phyloP scores from a whole-genome alignment of 208 protist species.

The Strigomonas culicis region DNA sequence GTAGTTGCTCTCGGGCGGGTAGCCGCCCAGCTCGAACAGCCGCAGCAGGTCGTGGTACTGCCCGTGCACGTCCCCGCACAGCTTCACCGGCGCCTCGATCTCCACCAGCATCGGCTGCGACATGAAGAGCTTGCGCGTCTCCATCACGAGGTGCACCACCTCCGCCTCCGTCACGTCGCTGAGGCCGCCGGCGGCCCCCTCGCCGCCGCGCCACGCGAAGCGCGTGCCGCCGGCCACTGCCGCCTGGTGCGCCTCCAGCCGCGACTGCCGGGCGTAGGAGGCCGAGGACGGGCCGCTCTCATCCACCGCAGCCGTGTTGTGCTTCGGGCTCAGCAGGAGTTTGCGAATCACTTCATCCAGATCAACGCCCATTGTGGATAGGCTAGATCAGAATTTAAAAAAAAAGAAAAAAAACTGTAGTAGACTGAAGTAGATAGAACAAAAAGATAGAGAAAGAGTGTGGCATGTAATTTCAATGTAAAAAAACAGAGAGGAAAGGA shows the following conservation, averaged over 20 bases:
- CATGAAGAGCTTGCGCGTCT: constrained; percentile 82
- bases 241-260: constrained; percentile 32
- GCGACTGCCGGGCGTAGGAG: constrained; percentile 49
- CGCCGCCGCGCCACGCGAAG: constrained; percentile 9
- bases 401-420: neutral
- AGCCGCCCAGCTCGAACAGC: constrained; percentile 71
- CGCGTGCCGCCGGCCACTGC: constrained; percentile 17
- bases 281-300: constrained; percentile 18
- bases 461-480: neutral
- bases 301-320: constrained; percentile 43
- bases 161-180: constrained; percentile 13
- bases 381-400: neutral
- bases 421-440: neutral
- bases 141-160: constrained; percentile 70
- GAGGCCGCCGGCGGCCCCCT: neutral
- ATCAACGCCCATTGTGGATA: constrained; percentile 5
- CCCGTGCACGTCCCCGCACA: constrained; percentile 87
- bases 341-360: constrained; percentile 59
- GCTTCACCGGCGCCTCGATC: constrained; percentile 74
- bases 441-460: neutral
- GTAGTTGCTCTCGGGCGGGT: constrained; percentile 59
- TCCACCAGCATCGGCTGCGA: constrained; percentile 84
- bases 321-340: constrained; percentile 53
- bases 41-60: constrained; percentile 74
- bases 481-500: neutral